phyloP scores from a whole-genome alignment of 352 stramenopile species.

The Hyaloperonospora arabidopsidis region DNA sequence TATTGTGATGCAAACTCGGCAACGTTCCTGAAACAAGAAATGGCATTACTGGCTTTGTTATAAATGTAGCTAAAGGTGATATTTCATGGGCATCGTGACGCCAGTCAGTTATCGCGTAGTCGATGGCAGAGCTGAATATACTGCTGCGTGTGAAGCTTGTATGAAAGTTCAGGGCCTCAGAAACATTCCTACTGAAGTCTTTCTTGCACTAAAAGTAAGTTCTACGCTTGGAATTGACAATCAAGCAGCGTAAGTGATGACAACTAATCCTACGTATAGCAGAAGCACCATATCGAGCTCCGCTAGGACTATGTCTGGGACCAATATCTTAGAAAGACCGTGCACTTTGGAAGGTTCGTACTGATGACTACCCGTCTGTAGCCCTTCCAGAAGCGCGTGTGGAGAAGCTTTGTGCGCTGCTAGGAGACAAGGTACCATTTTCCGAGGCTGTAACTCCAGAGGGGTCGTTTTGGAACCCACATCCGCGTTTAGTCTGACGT shows the following conservation, averaged over 20 bases:
- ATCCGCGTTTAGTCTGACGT: too few relatives aligned
- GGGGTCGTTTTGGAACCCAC: not conserved
- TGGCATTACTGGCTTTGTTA: not conserved
- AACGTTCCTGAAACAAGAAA: constrained; percentile 6
- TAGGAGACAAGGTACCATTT: not conserved
- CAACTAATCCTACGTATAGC: constrained; percentile 6
- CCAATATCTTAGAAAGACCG: not conserved
- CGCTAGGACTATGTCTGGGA: constrained; percentile 3
- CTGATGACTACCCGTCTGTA: not conserved
- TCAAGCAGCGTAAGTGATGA: not conserved
- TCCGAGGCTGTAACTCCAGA: not conserved
- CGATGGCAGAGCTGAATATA: too few relatives aligned
- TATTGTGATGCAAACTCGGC: too few relatives aligned
- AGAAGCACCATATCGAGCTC: constrained; percentile 5
- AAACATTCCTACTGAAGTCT: not conserved
- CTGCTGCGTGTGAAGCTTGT: too few relatives aligned
- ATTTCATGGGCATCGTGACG: not conserved
- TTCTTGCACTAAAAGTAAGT: too few relatives aligned
- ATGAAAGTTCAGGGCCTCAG: too few relatives aligned
- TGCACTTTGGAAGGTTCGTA: not conserved
- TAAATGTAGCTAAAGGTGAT: not conserved
- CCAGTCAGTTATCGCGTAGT: not conserved
- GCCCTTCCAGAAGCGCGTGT: not conserved
- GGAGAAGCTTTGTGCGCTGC: not conserved
- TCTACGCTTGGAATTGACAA: constrained; percentile 2